These are phyloP conservation scores for Theileria sp. DNA, from an alignment of 169 alveolate genomes.

Conservation along the genomic window DNA sequence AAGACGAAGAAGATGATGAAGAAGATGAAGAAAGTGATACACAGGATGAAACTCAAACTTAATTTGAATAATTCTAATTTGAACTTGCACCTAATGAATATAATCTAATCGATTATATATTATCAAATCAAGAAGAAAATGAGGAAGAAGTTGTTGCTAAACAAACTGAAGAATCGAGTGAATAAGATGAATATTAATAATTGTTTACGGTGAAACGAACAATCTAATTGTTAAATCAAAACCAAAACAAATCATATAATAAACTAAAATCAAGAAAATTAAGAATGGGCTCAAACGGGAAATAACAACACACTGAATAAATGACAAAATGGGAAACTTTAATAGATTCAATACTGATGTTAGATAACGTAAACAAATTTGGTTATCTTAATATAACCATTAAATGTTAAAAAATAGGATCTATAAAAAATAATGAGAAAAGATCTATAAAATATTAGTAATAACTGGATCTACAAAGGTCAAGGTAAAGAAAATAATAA, in stretches of 20 bases:
- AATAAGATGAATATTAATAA: background rate
- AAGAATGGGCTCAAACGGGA: too few species aligned
- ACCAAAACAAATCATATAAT: background rate
- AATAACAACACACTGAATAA: background rate
- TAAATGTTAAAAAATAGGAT: background rate
- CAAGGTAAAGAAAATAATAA: background rate
- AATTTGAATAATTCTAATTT: too few species aligned
- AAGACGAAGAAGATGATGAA: background rate
- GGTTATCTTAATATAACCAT: too few species aligned
- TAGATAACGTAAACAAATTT: too few species aligned
- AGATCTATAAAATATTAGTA: background rate
- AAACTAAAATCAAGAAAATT: background rate
- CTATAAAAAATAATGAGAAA: background rate
- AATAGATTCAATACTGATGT: background rate
- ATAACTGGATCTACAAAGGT: background rate
- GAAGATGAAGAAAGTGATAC: background rate
- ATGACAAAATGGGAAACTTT: background rate
- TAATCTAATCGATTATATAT: too few species aligned
- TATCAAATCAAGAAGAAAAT: background rate
- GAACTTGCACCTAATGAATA: too few species aligned
- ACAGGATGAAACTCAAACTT: too few species aligned
- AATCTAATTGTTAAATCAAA: background rate
- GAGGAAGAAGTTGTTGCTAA: background rate
- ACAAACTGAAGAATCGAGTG: background rate
- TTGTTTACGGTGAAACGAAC: background rate